Conservation (phyloP, 2,329 filamentous ascomycete genomes). For the Coniella lustricola region DNA sequence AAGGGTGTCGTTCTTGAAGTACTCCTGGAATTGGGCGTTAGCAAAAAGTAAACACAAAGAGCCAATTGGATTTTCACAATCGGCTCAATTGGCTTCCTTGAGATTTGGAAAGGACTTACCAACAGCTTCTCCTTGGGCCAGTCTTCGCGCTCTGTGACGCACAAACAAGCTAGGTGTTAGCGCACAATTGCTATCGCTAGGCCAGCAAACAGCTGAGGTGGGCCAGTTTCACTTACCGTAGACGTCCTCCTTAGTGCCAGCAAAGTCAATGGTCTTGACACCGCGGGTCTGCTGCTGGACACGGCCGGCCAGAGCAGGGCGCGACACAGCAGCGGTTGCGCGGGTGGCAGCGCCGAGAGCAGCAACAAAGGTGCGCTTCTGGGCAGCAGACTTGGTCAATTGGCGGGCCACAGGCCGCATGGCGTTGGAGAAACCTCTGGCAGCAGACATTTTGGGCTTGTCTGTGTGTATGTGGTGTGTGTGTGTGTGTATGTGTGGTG, state of each 20-base stretch:
- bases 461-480: conserved; percentile 23
- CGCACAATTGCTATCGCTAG: background rate
- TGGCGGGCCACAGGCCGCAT: conserved; percentile 59
- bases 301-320: conserved; percentile 41
- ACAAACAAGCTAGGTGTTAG: conserved; percentile 9
- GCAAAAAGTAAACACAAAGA: conserved; percentile 3
- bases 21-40: conserved; percentile 55
- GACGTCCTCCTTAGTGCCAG: conserved; percentile 88
- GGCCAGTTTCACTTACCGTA: conserved; percentile 56
- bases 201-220: conserved; percentile 5
- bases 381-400: conserved; percentile 51
- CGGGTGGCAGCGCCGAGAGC: conserved; percentile 47
- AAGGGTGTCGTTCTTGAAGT: conserved; percentile 99
- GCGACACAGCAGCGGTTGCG: conserved; percentile 40
- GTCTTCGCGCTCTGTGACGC: conserved; percentile 88
- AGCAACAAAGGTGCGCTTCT: conserved; percentile 57
- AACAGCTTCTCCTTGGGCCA: conserved; percentile 98
- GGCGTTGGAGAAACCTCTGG: conserved; percentile 64
- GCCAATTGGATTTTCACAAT: conserved; percentile 15
- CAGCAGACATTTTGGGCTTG: conserved; percentile 60
- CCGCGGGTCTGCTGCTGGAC: conserved; percentile 65
- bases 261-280: conserved; percentile 98
- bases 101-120: conserved; percentile 58
- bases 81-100: conserved; percentile 16
- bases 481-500: conserved; percentile 24